Evolutionary conservation across 192 early-diverging fungal genomes (phyloP), one percentile per base, ranked within the genome.

Genomic region (Backusella westeae): DNA sequence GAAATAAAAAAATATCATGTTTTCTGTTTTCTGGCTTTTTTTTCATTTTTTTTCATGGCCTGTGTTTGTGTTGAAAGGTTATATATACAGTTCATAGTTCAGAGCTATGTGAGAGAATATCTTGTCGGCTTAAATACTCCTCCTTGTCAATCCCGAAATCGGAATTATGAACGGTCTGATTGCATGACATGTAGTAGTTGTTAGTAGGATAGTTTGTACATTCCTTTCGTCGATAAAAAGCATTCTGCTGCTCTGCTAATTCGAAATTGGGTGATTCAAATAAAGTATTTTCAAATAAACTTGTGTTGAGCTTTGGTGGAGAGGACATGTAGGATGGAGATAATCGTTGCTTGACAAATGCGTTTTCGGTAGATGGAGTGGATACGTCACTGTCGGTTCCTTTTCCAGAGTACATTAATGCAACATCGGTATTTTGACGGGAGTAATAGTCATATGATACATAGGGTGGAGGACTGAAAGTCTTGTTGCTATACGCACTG

Each of bases 311-410:
- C 6, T 49, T 49, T 15, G 46, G 6, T 7, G 46, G 46, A n/a
- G 46, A 49, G 6, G 15, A 49, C 46, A 69, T 69, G 35, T 69
- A 69, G 12, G 3, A 23, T n/a, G n/a, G 34, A 21, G 68, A 38
- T 39, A 38, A 26, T 12, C 68, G 19, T 41, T 41, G 46, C n/a
- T 49, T 49, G 19, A 49, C 41, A 69, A 41, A 69, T 10, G 68
- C 15, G n/a, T 69, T 41, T 36, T 69, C 68, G 68, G 68, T 69
- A 21, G 68, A 69, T 23, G 68, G 68, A 2, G 68, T 38, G 9
- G 68, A 41, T n/a, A 38, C 36, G 36, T 69, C 68, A 69, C 68
- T 69, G 12, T 38, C 68, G n/a, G 68, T 29, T 63, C 21, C 35
- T 38, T 36, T 69, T 38, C 35, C 17, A 38, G 68, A 26, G 9